Evolutionary conservation across 768 basidiomycete genomes (phyloP).

Genomic region (Kwoniella europaea): DNA sequence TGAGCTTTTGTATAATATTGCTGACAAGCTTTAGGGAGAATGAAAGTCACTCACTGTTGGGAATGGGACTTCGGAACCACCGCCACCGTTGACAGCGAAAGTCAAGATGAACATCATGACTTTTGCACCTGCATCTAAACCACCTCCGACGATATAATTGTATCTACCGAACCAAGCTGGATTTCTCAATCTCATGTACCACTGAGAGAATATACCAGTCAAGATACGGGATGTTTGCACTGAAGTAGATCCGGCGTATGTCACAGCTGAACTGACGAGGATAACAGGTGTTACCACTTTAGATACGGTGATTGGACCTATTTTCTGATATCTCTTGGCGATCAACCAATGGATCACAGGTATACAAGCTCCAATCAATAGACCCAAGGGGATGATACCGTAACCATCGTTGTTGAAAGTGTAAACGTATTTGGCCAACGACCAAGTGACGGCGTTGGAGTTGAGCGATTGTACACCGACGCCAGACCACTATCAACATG

Average conservation of each 20-base stretch:
- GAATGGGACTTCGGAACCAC: neutral
- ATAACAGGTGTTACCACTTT: neutral
- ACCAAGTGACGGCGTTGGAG: neutral
- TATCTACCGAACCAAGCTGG: neutral
- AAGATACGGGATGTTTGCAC: neutral
- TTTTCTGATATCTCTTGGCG: neutral
- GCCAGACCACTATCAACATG: neutral
- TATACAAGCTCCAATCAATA: neutral
- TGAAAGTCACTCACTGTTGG: neutral
- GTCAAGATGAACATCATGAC: conserved; percentile 9
- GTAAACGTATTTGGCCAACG: neutral
- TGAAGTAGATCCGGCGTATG: neutral
- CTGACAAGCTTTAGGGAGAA: neutral
- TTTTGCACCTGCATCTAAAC: conserved; percentile 8
- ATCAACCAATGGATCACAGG: neutral
- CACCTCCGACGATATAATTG: conserved; percentile 7
- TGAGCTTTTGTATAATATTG: neutral
- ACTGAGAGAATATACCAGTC: neutral
- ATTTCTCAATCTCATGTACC: neutral
- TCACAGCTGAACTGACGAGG: neutral
- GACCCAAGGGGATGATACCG: neutral
- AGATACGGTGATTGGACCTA: neutral
- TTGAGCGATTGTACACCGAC: neutral
- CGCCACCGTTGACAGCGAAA: conserved; percentile 6
- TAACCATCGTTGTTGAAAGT: neutral